Evolutionary conservation across 495 filamentous ascomycete genomes (phyloP).

Genomic region (Darksidea phi): DNA sequence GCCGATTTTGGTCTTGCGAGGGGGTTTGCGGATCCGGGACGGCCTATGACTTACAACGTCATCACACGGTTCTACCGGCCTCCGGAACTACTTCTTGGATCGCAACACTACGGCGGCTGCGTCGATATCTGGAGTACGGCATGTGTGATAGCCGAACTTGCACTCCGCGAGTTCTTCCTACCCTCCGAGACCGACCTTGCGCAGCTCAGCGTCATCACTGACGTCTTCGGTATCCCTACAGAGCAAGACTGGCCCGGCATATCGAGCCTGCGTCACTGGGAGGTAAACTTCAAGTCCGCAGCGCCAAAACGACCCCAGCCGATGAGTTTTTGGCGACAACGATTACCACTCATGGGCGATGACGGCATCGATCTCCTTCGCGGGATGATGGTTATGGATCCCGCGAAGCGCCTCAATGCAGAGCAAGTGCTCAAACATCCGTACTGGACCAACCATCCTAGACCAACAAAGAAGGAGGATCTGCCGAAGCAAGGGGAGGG

Average conservation of each 20-base stretch:
- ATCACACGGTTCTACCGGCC: conserved; percentile 89
- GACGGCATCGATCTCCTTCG: conserved; percentile 85
- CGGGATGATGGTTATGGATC: conserved; percentile 82
- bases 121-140: conserved; percentile 98
- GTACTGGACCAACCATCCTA: conserved; percentile 84
- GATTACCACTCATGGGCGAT: conserved; percentile 74
- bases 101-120: conserved; percentile 80
- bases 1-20: conserved; percentile 97
- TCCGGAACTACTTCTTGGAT: conserved; percentile 88
- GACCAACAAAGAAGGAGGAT: conserved; percentile 78
- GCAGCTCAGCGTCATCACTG: conserved; percentile 75
- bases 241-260: conserved; percentile 97
- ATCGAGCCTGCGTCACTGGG: conserved; percentile 72
- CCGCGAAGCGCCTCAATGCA: conserved; percentile 74
- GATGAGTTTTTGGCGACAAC: conserved; percentile 48
- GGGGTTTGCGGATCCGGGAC: conserved; percentile 82
- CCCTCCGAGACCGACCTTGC: conserved; percentile 78
- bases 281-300: conserved; percentile 51
- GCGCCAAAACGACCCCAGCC: conserved; percentile 58
- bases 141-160: conserved; percentile 86
- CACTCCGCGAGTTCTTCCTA: conserved; percentile 76
- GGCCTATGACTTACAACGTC: conserved; percentile 87
- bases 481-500: conserved; percentile 69
- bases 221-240: conserved; percentile 83
- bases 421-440: conserved; percentile 72